Evolutionary conservation across 805 yeast genomes (phyloP), one percentile per base, ranked within the genome.

Genomic region (Candida andamanensis): DNA sequence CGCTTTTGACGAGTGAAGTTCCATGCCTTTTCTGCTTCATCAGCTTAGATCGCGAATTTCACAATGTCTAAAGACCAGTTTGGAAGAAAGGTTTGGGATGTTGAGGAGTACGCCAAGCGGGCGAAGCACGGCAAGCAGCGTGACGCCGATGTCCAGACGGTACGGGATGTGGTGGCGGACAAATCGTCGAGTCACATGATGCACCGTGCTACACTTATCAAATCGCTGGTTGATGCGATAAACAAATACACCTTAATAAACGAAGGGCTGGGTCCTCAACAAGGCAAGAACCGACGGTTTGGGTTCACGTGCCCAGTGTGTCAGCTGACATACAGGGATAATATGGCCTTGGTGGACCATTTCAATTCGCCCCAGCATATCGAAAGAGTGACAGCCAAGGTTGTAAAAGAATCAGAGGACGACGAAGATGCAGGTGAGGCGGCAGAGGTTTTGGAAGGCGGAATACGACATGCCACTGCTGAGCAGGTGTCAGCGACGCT

Each of bases 251-350:
- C 63, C 10, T 36, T 65, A 3, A 49, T 65, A 17, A 56, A 51
- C 22, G 23, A 37, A 12, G 39, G 28, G 12, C 17, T 27, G 1
- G 30, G 30, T 19, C 21, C 15, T 2, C 34, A 46, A 1, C 50
- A 12, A 43, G 66, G 50, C 32, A 56, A 44, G 26, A 61, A 39
- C 76, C 86, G 33, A 69, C 75, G 83, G 16, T 84, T 85, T 39
- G 96, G 97, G 15, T 90, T 90, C 56, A 73, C 73, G 45, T 92
- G 98, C 57, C 83, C 80, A 8, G 54, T 74, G 2, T 92, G 98
- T 56, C 75, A 80, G 41, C 54, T 85, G 36, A 80, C 90, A 2
- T 90, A 76, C 58, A 78, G 86, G 49, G 97, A 92, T 52, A 81
- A 83, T 35, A 59, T 86, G 44, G 82, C 86, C 40, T 77, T 78